Base-by-base conservation (phyloP, 768 basidiomycete species). In the Gloeostereum incarnatum region DNA sequence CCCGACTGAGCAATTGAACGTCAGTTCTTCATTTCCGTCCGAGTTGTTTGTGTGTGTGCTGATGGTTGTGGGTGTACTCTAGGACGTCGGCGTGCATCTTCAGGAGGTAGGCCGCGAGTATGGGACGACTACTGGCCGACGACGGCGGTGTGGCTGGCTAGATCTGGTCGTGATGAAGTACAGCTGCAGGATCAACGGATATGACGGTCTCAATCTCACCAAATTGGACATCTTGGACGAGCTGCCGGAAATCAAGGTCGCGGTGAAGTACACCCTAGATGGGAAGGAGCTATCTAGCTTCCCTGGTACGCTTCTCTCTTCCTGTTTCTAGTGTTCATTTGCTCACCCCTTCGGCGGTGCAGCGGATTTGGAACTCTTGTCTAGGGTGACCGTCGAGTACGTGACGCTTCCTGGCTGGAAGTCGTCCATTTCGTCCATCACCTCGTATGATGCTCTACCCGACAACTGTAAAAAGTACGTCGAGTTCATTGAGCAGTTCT, bases 101-200 rank as follows among this genome's bases (percentile, higher is more conserved):
- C 96, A 98, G 66, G 89, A 93, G 60, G 81, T 97, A 6, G 96
- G 96, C 4, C 72, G 69, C 32, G 96, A 99, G 57, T 96, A 73
- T 46, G 96, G 96, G 14, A 79, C 76, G 18, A 96, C 92, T 1
- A 99, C 96, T 1, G 96, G 96, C 5, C 79, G 96, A 20, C 68
- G 86, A 25, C 73, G 96, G 42, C 83, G 96, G 38, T 90, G 92
- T 59, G 96, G 96, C 9, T 99, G 96, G 96, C 78, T 99, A 31
- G 96, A 99, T 60, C 69, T 98, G 10, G 89, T 97, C 40, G 90
- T 97, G 29, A 73, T 99, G 69, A 82, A 79, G 57, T 82, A 97
- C 60, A 98, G 94, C 5, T 78, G 69, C 54, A 62, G 88, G 45
- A 89, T 99, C 71, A 99, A 99, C 58, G 96, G 96, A 24, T 99